These are phyloP conservation scores for Radiomyces spectabilis DNA, from an alignment of 192 early-diverging fungal species.

Conservation along the genomic window DNA sequence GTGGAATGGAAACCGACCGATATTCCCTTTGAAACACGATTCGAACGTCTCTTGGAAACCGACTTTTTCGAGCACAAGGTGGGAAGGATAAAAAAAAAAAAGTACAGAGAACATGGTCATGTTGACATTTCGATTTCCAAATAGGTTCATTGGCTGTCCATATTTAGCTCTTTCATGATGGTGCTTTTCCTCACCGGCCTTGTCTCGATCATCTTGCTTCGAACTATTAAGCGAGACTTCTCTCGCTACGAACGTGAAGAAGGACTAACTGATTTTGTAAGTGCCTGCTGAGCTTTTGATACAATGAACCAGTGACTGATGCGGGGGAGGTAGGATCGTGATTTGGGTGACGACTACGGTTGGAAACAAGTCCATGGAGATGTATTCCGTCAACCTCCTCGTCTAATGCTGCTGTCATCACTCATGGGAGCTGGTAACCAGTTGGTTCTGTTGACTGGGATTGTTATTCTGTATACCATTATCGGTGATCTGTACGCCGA, in stretches of 20 bases:
- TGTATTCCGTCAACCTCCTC: constrained; percentile 69
- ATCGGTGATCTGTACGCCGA: constrained; percentile 52
- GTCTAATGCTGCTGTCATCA: constrained; percentile 55
- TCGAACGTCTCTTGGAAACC: constrained; percentile 55
- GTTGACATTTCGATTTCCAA: too few species aligned
- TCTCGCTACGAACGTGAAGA: constrained; percentile 71
- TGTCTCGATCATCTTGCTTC: constrained; percentile 66
- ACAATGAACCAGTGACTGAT: too few species aligned
- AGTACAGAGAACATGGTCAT: background rate
- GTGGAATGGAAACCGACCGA: constrained; percentile 51
- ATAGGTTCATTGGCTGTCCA: constrained; percentile 79
- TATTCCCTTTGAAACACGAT: constrained; percentile 53
- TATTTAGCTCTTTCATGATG: constrained; percentile 79
- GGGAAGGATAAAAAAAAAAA: background rate
- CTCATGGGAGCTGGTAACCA: constrained; percentile 66
- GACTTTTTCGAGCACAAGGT: constrained; percentile 82
- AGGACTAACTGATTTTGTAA: constrained; percentile 58
- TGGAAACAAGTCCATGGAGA: constrained; percentile 88
- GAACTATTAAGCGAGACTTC: constrained; percentile 66
- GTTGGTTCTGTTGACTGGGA: constrained; percentile 35
- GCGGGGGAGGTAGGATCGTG: constrained; percentile 50
- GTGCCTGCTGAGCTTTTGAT: too few species aligned
- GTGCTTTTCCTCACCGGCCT: constrained; percentile 69
- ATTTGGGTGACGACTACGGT: constrained; percentile 78
- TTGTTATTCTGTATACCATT: constrained; percentile 51